Evolutionary conservation across 108 stramenopile genomes (phyloP).

Genomic region (Nitzschia inconspicua): DNA sequence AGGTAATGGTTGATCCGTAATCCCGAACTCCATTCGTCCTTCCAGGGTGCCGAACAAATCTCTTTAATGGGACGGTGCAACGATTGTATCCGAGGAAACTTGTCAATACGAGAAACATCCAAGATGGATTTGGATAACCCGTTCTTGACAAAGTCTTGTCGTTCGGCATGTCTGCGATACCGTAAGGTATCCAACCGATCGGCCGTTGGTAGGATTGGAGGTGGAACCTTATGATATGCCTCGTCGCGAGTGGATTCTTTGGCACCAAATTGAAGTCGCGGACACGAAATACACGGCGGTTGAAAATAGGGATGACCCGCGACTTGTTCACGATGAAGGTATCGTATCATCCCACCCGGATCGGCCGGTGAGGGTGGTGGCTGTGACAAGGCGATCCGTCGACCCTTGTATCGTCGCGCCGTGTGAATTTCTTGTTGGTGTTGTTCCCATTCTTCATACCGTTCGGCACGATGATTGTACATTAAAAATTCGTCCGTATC

Average conservation of each 20-base stretch:
- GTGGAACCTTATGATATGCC: conserved; percentile 1
- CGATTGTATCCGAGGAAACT: conserved; percentile 11
- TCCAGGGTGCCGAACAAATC: conserved; percentile 29
- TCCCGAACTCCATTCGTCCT: conserved; percentile 28
- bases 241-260: conserved; percentile 21
- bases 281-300: conserved; percentile 36
- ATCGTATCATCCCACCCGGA: conserved; percentile 30
- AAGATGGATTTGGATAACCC: conserved; percentile 44
- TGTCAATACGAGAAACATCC: conserved; percentile 40
- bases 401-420: too few relatives aligned
- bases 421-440: background rate
- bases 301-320: conserved; percentile 28
- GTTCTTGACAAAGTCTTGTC: conserved; percentile 41
- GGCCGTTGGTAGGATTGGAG: conserved; percentile 6
- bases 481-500: conserved; percentile 52
- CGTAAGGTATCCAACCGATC: conserved; percentile 39
- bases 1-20: conserved; percentile 23
- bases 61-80: conserved; percentile 39
- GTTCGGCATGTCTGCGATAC: conserved; percentile 33
- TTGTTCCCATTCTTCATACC: conserved; percentile 24
- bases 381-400: conserved; percentile 23
- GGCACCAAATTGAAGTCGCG: conserved; percentile 39
- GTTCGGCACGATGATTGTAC: conserved; percentile 37
- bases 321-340: conserved; percentile 30
- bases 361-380: conserved; percentile 33